A percentile compares a stretch with the other conserved stretches of the same genome.
phyloP scores from a whole-genome alignment of 2,329 filamentous ascomycete genomes.

The Fusarium liriodendri region DNA sequence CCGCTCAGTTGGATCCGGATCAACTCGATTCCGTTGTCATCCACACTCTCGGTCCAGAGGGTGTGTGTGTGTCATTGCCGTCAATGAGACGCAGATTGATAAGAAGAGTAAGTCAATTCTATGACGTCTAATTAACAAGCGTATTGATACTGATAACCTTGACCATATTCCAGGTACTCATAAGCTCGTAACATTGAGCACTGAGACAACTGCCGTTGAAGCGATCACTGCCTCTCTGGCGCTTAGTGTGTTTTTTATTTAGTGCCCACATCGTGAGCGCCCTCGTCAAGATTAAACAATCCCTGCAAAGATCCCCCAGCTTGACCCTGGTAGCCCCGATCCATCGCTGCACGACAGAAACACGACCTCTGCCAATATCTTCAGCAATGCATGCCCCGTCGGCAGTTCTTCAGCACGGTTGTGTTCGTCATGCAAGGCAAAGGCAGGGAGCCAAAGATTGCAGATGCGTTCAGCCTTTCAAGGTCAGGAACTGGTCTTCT shows the following conservation, averaged over 20 bases:
- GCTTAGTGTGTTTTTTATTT: neutral
- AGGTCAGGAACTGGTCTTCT: slow-evolving; percentile 11
- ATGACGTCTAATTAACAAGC: neutral
- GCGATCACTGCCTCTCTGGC: neutral
- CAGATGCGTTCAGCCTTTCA: slow-evolving; percentile 7
- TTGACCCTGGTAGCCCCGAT: slow-evolving; percentile 35
- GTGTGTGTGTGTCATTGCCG: neutral
- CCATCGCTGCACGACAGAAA: slow-evolving; percentile 28
- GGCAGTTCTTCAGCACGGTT: neutral
- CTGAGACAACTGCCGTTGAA: neutral
- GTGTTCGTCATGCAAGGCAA: neutral
- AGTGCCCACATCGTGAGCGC: neutral
- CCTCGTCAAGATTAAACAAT: slow-evolving; percentile 1
- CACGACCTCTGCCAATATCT: slow-evolving; percentile 1
- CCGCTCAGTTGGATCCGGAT: slow-evolving; percentile 31
- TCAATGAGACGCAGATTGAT: neutral
- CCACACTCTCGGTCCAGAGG: neutral
- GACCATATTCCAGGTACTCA: no score
- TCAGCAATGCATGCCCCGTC: neutral
- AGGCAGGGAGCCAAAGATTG: neutral
- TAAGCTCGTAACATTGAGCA: neutral
- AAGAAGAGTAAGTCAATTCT: neutral
- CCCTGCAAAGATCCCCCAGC: slow-evolving; percentile 37
- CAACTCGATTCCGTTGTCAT: slow-evolving; percentile 32
- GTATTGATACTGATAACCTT: neutral